These are phyloP conservation scores for Lophiostoma macrostomum DNA, from an alignment of 495 filamentous ascomycete genomes.

Conservation along the genomic window DNA sequence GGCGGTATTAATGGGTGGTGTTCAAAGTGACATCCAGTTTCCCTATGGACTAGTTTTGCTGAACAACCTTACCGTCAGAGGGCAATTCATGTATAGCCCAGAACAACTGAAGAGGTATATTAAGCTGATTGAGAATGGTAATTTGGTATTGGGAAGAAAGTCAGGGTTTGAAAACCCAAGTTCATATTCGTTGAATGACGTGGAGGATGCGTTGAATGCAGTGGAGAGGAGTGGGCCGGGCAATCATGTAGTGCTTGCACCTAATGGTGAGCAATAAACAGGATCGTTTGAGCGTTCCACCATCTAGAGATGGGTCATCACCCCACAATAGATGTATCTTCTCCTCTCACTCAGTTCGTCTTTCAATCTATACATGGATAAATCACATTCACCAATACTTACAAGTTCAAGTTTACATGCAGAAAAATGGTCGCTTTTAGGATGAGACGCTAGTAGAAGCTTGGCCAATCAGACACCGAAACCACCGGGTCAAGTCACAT, in stretches of 20 bases:
- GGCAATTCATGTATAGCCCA: slow-evolving; percentile 45
- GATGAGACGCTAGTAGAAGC: no score
- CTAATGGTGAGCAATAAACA: slow-evolving; percentile 5
- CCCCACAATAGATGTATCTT: no score
- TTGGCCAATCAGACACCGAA: no score
- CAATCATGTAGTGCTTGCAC: slow-evolving; percentile 7
- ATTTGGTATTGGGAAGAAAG: slow-evolving; percentile 14
- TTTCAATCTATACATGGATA: no score
- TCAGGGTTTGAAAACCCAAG: slow-evolving; percentile 6
- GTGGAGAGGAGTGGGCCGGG: slow-evolving; percentile 5
- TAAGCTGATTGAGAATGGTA: slow-evolving; percentile 20
- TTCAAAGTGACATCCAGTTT: slow-evolving; percentile 2
- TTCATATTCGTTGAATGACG: slow-evolving; percentile 6
- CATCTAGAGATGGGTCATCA: no score
- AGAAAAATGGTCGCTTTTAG: no score
- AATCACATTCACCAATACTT: no score
- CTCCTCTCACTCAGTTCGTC: no score
- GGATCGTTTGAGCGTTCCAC: no score
- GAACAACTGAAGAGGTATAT: slow-evolving; percentile 9
- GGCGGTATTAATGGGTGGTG: slow-evolving; percentile 27
- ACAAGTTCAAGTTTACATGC: no score
- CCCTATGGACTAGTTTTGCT: slow-evolving; percentile 24
- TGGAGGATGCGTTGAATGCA: slow-evolving; percentile 6
- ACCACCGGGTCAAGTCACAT: no score
- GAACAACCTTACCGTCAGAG: slow-evolving; percentile 39